Percentiles rank a stretch among this genome's conserved stretches.
These are phyloP conservation scores for Ophiostoma montium DNA, from an alignment of 2,329 filamentous ascomycete genomes.

Conservation along the genomic window DNA sequence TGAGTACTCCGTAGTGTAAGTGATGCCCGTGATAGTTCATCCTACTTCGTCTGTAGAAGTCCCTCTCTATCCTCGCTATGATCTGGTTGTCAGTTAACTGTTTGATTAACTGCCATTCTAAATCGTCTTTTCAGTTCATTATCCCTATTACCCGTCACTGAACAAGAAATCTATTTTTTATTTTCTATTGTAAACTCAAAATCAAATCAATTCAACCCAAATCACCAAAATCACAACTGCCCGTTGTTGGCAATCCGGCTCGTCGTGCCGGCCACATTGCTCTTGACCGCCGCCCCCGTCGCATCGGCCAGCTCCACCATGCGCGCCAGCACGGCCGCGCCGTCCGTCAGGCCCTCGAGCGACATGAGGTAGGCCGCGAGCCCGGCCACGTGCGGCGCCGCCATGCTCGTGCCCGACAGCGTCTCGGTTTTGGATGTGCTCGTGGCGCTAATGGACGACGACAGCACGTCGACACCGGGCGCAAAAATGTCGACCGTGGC, in stretches of 20 bases:
- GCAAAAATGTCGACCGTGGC: constrained; percentile 38
- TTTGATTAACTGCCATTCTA: too few species aligned
- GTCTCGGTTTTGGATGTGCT: constrained; percentile 26
- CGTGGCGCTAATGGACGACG: constrained; percentile 33
- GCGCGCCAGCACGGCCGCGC: constrained; percentile 46
- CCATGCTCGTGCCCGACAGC: constrained; percentile 15
- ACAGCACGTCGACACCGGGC: constrained; percentile 39
- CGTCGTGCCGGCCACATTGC: constrained; percentile 32
- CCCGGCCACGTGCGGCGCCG: constrained; percentile 14
- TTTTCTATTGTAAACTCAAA: too few species aligned
- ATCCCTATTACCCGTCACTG: too few species aligned
- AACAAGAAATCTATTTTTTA: too few species aligned
- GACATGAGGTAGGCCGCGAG: constrained; percentile 16
- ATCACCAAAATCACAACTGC: constrained; percentile 13
- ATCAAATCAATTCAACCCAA: too few species aligned
- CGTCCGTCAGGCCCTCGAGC: constrained; percentile 24
- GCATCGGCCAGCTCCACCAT: constrained; percentile 43
- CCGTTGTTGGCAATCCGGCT: constrained; percentile 44
- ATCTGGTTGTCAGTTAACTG: too few species aligned
- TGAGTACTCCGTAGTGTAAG: too few species aligned
- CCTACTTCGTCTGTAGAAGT: too few species aligned
- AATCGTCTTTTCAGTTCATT: too few species aligned
- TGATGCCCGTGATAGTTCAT: too few species aligned
- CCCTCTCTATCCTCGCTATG: too few species aligned
- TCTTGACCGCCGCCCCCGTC: constrained; percentile 29